Evolutionary conservation across 805 yeast species (phyloP).

Genomic region (Starmerella khaoyaiensis): DNA sequence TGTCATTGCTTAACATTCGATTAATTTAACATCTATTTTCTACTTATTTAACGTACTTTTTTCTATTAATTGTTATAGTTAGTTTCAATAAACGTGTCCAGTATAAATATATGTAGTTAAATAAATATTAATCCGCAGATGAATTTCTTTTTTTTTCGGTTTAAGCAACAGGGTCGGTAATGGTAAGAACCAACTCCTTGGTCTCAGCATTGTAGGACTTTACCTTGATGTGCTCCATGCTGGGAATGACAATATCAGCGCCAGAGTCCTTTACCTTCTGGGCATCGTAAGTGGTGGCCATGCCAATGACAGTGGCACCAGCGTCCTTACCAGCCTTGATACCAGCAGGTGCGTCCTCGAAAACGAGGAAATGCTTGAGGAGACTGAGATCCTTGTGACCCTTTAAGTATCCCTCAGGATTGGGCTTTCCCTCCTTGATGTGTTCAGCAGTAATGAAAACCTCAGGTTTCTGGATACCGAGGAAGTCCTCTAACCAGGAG

Average conservation of each 20-base stretch:
- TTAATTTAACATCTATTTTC: background rate
- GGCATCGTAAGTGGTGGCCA: constrained; percentile 65
- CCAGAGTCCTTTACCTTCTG: constrained; percentile 60
- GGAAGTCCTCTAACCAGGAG: constrained; percentile 58
- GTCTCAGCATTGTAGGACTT: constrained; percentile 37
- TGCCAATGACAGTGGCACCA: constrained; percentile 71
- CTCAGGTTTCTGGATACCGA: constrained; percentile 50
- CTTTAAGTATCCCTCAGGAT: constrained; percentile 63
- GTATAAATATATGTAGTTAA: background rate
- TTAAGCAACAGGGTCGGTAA: constrained; percentile 19
- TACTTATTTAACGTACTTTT: background rate
- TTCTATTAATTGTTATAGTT: constrained; percentile 7
- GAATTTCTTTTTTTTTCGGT: no score
- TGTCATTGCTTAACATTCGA: constrained; percentile 30
- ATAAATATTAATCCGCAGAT: no score
- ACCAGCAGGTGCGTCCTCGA: constrained; percentile 88
- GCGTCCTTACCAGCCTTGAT: constrained; percentile 71
- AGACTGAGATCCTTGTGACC: constrained; percentile 30
- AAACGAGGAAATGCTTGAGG: constrained; percentile 36
- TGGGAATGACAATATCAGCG: constrained; percentile 70
- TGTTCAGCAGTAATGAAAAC: constrained; percentile 72
- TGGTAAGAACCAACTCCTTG: constrained; percentile 19
- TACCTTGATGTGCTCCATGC: constrained; percentile 50
- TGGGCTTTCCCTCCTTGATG: constrained; percentile 70
- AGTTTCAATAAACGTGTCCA: background rate